A percentile compares a stretch with the other conserved stretches of the same genome.
phyloP scores from a whole-genome alignment of 768 basidiomycete genomes.

The Phylloporus sp. region DNA sequence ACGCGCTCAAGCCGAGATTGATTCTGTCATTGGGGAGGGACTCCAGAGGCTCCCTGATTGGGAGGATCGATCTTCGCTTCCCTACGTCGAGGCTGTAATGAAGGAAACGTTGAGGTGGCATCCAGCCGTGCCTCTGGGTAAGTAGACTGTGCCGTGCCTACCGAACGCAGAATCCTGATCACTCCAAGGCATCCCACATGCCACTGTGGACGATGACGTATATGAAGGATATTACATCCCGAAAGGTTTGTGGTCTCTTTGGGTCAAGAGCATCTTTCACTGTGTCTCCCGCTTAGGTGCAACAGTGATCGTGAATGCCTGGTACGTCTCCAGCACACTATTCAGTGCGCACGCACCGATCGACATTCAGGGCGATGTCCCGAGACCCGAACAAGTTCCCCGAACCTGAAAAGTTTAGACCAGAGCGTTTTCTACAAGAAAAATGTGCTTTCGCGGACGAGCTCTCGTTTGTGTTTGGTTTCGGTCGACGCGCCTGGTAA shows the following conservation, averaged over 20 bases:
- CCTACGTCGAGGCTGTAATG: constrained; percentile 10
- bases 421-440: constrained; percentile 26
- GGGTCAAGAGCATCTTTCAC: neutral
- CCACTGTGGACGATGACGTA: constrained; percentile 33
- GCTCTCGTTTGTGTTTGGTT: constrained; percentile 13
- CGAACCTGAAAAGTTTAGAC: constrained; percentile 31
- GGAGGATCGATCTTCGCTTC: constrained; percentile 10
- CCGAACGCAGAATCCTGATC: too few species aligned
- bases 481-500: constrained; percentile 38
- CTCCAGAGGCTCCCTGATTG: constrained; percentile 12
- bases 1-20: constrained; percentile 14
- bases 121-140: constrained; percentile 11
- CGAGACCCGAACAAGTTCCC: constrained; percentile 33
- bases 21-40: constrained; percentile 4
- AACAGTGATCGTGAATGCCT: constrained; percentile 1
- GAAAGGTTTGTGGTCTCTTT: constrained; percentile 12
- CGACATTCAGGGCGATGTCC: constrained; percentile 31
- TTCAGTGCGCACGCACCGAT: constrained; percentile 11
- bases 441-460: neutral
- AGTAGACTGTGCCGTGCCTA: neutral
- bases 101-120: constrained; percentile 11
- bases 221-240: constrained; percentile 48
- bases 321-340: neutral
- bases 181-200: constrained; percentile 21
- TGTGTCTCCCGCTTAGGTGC: neutral